Conservation (phyloP, 371 early-diverging fungal genomes). For the Ordospora colligata region DNA sequence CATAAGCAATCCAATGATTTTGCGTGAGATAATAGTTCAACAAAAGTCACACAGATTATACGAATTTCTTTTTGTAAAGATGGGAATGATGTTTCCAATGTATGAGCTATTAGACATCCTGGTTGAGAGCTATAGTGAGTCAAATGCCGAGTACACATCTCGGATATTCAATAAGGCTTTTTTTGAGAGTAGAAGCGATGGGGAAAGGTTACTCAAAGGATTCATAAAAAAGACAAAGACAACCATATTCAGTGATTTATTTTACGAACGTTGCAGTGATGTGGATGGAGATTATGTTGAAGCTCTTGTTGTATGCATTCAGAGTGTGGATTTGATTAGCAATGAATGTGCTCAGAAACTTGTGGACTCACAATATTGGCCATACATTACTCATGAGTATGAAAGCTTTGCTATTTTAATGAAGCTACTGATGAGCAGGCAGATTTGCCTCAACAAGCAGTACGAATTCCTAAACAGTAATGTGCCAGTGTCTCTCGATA, state of each 20-base stretch:
- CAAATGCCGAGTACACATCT: background rate
- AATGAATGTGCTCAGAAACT: background rate
- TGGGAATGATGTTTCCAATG: background rate
- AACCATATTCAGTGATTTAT: background rate
- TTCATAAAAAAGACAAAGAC: conserved; percentile 13
- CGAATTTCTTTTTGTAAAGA: background rate
- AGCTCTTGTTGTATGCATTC: background rate
- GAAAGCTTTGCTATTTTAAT: background rate
- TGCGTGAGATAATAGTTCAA: background rate
- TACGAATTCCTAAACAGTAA: background rate
- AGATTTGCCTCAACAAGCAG: background rate
- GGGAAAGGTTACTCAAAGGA: conserved; percentile 6
- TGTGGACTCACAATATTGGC: background rate
- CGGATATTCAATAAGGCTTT: background rate
- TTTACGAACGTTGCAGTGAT: background rate
- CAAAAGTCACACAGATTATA: conserved; percentile 4
- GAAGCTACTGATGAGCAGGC: background rate
- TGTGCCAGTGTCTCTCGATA: background rate
- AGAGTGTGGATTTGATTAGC: background rate
- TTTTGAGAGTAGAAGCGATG: background rate
- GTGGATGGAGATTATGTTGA: conserved; percentile 21
- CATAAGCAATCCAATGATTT: background rate
- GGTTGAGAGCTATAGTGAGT: background rate
- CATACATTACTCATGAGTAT: background rate
- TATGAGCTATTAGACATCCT: background rate